These are phyloP conservation scores for Conringia planisiliqua DNA, from an alignment of 345 rosid species.

Conservation along the genomic window DNA sequence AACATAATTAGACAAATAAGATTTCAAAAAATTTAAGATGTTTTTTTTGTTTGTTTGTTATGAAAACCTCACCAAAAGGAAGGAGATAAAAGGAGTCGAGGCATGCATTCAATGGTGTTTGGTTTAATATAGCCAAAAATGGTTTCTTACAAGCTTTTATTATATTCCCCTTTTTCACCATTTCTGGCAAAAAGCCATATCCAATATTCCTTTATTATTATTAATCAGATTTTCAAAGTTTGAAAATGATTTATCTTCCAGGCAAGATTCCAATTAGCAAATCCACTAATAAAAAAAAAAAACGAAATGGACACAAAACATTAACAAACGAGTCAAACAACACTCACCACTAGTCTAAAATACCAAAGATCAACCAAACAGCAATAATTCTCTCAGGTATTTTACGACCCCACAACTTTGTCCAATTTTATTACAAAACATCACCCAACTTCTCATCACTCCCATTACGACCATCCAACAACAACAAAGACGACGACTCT, in stretches of 20 bases:
- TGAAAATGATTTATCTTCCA: background rate
- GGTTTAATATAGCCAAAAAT: constrained; percentile 10
- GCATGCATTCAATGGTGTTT: constrained; percentile 10
- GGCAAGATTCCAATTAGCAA: constrained; percentile 7
- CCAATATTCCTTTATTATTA: background rate
- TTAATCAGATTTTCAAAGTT: background rate
- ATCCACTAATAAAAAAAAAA: background rate
- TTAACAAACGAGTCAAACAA: background rate
- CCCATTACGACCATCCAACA: constrained; percentile 36
- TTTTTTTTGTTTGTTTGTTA: background rate
- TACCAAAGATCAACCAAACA: background rate
- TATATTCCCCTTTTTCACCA: constrained; percentile 19
- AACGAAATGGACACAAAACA: background rate
- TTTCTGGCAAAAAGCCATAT: background rate
- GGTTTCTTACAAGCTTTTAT: constrained; percentile 16
- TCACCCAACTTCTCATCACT: constrained; percentile 29
- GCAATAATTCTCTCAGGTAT: background rate
- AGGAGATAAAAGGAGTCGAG: background rate
- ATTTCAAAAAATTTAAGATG: background rate
- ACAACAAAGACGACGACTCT: constrained; percentile 40
- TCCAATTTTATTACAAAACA: constrained; percentile 22
- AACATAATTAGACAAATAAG: background rate
- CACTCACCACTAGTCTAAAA: constrained; percentile 9
- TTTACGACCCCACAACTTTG: constrained; percentile 1
- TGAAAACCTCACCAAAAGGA: background rate